These are phyloP conservation scores for Naganishia antarctica DNA, from an alignment of 768 basidiomycete genomes.

Conservation along the genomic window DNA sequence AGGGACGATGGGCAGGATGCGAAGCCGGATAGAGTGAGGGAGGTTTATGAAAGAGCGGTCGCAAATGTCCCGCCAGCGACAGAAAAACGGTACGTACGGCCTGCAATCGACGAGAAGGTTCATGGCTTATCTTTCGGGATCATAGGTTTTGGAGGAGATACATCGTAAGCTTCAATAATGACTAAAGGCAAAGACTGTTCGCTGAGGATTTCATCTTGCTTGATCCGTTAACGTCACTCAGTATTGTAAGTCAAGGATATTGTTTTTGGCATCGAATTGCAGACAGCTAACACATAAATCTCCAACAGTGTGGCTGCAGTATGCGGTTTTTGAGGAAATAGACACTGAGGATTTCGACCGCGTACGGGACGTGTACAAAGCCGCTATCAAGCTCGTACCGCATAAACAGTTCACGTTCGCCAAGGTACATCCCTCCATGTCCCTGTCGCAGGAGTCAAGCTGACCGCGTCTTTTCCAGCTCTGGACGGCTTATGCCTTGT, in stretches of 20 bases:
- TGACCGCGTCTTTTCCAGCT: constrained; percentile 49
- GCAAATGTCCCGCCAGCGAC: constrained; percentile 89
- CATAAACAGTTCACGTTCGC: constrained; percentile 97
- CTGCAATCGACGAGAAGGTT: too few species aligned
- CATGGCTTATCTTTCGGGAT: background rate
- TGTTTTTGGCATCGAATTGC: background rate
- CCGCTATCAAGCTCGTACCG: constrained; percentile 78
- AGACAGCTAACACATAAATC: background rate
- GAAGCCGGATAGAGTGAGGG: constrained; percentile 64
- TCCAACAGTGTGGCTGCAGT: constrained; percentile 72
- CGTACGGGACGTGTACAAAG: constrained; percentile 85
- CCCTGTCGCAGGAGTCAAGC: background rate
- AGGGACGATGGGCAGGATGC: constrained; percentile 57
- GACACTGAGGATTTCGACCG: constrained; percentile 87
- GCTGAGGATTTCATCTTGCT: background rate
- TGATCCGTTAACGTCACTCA: background rate
- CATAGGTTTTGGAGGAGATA: constrained; percentile 51
- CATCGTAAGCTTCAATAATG: constrained; percentile 36
- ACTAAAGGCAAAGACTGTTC: background rate
- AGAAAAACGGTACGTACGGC: constrained; percentile 72
- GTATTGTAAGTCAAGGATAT: background rate
- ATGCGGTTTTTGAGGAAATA: constrained; percentile 94
- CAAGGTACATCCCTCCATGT: constrained; percentile 53
- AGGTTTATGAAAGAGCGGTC: constrained; percentile 92
- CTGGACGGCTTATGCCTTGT: constrained; percentile 87